A percentile compares a stretch with the other conserved stretches of the same genome.
Conservation (phyloP, 2,329 filamentous ascomycete genomes). For the Aureobasidium sp. region DNA sequence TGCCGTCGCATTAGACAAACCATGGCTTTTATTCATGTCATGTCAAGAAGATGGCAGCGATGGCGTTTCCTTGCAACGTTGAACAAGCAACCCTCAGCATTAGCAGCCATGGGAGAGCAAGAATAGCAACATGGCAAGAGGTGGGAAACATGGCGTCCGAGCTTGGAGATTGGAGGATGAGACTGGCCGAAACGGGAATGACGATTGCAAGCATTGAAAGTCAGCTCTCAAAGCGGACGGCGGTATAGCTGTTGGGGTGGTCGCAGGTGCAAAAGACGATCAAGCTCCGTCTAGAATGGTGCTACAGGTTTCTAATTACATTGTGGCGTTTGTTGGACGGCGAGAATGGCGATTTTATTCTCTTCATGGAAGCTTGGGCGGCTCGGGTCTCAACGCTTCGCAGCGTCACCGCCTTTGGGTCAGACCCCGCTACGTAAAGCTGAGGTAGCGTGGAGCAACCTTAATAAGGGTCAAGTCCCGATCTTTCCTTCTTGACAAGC, state of each 20-base stretch:
- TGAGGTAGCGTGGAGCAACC: not conserved
- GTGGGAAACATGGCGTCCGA: not conserved
- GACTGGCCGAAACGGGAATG: conserved; percentile 5
- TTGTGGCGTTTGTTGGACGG: not conserved
- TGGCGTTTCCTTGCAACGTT: not conserved
- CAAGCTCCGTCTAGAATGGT: not conserved
- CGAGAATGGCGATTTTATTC: not conserved
- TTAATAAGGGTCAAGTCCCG: not conserved
- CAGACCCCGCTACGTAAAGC: conserved; percentile 7
- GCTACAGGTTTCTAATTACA: not conserved
- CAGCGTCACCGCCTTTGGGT: not conserved
- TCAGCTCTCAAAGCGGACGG: not conserved
- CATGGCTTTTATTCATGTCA: not conserved
- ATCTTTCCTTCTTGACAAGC: conserved; percentile 3
- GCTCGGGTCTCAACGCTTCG: conserved; percentile 9
- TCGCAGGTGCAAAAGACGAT: not conserved
- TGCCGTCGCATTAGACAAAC: not conserved
- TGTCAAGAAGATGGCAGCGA: not conserved
- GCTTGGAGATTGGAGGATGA: not conserved
- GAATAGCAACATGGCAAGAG: not conserved
- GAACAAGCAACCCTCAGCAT: not conserved
- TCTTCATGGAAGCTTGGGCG: not conserved
- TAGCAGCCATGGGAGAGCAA: too few relatives aligned
- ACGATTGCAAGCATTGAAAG: not conserved
- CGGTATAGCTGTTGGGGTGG: not conserved